These are phyloP conservation scores for Hortiboletus flavorubellus DNA, from an alignment of 768 basidiomycete genomes.

Conservation along the genomic window DNA sequence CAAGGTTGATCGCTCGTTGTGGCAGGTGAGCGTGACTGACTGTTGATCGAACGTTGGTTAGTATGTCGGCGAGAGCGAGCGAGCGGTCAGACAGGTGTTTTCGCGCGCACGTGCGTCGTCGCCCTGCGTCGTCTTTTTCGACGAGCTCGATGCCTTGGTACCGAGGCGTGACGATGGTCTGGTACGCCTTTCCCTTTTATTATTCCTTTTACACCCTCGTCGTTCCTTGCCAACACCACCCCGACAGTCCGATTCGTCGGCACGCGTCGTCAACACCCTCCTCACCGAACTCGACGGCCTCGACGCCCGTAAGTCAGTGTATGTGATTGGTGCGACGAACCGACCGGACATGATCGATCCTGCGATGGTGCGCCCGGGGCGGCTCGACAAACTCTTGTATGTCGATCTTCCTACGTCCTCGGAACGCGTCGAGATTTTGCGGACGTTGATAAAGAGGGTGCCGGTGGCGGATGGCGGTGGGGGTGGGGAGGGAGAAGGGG, in stretches of 20 bases:
- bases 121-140: conserved; percentile 94
- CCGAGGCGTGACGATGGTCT: conserved; percentile 87
- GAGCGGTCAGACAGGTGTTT: conserved; percentile 93
- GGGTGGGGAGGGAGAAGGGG: background rate
- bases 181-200: conserved; percentile 41
- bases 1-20: conserved; percentile 56
- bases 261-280: conserved; percentile 87
- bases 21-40: conserved; percentile 2
- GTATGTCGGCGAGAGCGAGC: conserved; percentile 98
- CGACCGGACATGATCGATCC: conserved; percentile 97
- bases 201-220: background rate
- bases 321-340: conserved; percentile 94
- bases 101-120: conserved; percentile 89
- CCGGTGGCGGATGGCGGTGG: conserved; percentile 43
- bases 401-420: conserved; percentile 75
- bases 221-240: background rate
- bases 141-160: conserved; percentile 90
- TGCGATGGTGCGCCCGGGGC: conserved; percentile 95
- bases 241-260: conserved; percentile 78
- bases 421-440: conserved; percentile 83
- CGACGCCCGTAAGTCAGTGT: conserved; percentile 80
- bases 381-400: conserved; percentile 91
- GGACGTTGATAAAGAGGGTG: conserved; percentile 68
- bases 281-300: conserved; percentile 93
- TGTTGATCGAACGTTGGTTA: conserved; percentile 27